Evolutionary conservation across 2,329 filamentous ascomycete genomes (phyloP), one percentile per base, ranked within the genome.

Genomic region (Monilinia fructicola): DNA sequence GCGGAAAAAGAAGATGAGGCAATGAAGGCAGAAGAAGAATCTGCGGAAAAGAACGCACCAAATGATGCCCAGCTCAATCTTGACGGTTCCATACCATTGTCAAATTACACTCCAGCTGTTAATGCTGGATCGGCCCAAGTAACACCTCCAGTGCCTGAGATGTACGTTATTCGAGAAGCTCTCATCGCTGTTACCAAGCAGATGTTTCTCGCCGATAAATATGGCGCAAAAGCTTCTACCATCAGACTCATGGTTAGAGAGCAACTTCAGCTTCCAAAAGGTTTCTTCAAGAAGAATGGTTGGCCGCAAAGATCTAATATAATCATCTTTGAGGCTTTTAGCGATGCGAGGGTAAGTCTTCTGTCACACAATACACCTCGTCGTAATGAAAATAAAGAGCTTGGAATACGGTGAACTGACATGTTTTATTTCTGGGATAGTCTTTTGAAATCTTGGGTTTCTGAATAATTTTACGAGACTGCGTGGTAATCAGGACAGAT

Each of bases 301-400:
- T 61, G 58, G 58, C 3, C 7, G 0, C 14, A 10, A 11, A 50
- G 58, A 26, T n/a, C 44, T 12, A 46, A 61, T 18, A 12, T 38
- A 5, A 61, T 61, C 44, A 61, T 61, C 9, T 2, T 23, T 14
- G 4, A 1, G 4, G 58, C 58, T 23, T 61, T 50, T 5, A 16
- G 35, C 5, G 58, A 61, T 11, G 58, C 58, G 3, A 38, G 58
- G 44, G 58, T 61, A 40, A 61, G 58, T 61, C 42, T 23, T 38
- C 56, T 11, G 9, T 9, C 28, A 38, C 21, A 26, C 1, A 60
- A 6, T 6, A 23, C 11, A 48, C 7, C 9, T 21, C 58, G 4
- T 18, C n/a, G 44, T 16, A 61, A 50, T 26, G 14, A 9, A 2
- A 9, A 12, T 21, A 5, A 38, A 10, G 16, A 1, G 11, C 10